A percentile compares a stretch with the other conserved stretches of the same genome.
These are phyloP conservation scores for Medicago arabica DNA, from an alignment of 306 rosid species.

Conservation along the genomic window DNA sequence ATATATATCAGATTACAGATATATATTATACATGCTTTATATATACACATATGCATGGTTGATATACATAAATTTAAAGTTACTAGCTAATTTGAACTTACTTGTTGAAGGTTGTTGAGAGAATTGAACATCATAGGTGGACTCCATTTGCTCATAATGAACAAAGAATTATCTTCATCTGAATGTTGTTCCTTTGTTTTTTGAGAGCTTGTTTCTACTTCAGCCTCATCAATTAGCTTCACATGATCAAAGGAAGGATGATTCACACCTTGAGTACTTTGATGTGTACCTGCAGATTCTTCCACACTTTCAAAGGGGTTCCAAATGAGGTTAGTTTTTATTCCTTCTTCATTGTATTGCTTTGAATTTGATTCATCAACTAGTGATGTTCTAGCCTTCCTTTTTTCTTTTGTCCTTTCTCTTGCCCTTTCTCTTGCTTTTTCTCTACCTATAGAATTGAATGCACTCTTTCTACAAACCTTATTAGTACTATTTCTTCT, in stretches of 20 bases:
- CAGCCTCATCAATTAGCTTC: constrained; percentile 24
- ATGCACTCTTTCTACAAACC: constrained; percentile 49
- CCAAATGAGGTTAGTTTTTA: constrained; percentile 52
- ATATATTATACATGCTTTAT: background rate
- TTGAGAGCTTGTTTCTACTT: constrained; percentile 42
- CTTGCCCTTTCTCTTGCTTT: constrained; percentile 74
- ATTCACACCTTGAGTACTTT: constrained; percentile 43
- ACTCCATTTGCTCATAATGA: constrained; percentile 63
- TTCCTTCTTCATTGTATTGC: constrained; percentile 19
- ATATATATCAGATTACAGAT: background rate
- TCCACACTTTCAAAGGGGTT: constrained; percentile 56
- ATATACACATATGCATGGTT: background rate
- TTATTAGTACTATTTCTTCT: constrained; percentile 18
- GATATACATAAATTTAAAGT: no score
- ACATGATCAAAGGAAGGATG: constrained; percentile 43
- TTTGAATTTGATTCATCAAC: constrained; percentile 31
- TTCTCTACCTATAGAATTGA: constrained; percentile 55
- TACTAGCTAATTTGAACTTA: constrained; percentile 54
- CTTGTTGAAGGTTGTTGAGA: constrained; percentile 64
- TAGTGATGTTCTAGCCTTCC: constrained; percentile 17
- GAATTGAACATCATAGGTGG: constrained; percentile 57
- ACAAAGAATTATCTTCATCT: constrained; percentile 47
- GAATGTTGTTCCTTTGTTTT: constrained; percentile 40
- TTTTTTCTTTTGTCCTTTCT: constrained; percentile 64
- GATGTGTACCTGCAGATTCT: constrained; percentile 56